A percentile compares a stretch with the other conserved stretches of the same genome.
phyloP scores from a whole-genome alignment of 768 basidiomycete species.

The Mycena filopes region DNA sequence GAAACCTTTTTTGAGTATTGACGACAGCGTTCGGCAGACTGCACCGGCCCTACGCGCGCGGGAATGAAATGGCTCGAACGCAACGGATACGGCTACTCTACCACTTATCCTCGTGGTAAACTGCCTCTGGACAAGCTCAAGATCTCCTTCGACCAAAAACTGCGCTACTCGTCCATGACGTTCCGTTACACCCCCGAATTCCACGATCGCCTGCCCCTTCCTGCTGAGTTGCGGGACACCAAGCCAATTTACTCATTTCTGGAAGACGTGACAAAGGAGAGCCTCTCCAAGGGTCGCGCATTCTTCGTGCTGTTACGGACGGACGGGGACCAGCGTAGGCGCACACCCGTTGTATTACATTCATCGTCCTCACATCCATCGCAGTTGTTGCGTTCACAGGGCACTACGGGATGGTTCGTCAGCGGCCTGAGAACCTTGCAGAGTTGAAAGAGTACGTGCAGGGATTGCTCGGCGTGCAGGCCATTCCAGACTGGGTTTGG shows the following conservation, averaged over 20 bases:
- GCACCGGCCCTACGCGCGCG: constrained; percentile 42
- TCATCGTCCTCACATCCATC: not conserved
- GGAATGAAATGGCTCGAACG: constrained; percentile 40
- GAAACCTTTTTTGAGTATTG: no score
- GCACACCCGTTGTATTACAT: not conserved
- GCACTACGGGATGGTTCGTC: constrained; percentile 17
- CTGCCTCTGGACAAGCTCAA: constrained; percentile 32
- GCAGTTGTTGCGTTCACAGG: constrained; percentile 29
- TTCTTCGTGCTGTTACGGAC: constrained; percentile 24
- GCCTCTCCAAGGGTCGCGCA: constrained; percentile 25
- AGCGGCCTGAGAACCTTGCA: constrained; percentile 29
- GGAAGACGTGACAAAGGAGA: constrained; percentile 28
- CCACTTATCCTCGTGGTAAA: constrained; percentile 8
- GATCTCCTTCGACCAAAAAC: constrained; percentile 39
- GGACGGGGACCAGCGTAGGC: constrained; percentile 29
- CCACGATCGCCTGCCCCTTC: constrained; percentile 31
- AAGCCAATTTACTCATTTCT: constrained; percentile 27
- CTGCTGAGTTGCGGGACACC: constrained; percentile 26
- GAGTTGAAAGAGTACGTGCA: constrained; percentile 27
- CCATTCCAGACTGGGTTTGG: constrained; percentile 43
- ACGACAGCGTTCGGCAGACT: no score
- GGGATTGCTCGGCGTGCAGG: constrained; percentile 25
- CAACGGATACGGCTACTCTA: constrained; percentile 32
- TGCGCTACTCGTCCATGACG: constrained; percentile 35
- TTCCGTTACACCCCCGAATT: constrained; percentile 27